These are phyloP conservation scores for Paraconiothyrium brasiliense DNA, from an alignment of 2,329 filamentous ascomycete species.

Conservation along the genomic window DNA sequence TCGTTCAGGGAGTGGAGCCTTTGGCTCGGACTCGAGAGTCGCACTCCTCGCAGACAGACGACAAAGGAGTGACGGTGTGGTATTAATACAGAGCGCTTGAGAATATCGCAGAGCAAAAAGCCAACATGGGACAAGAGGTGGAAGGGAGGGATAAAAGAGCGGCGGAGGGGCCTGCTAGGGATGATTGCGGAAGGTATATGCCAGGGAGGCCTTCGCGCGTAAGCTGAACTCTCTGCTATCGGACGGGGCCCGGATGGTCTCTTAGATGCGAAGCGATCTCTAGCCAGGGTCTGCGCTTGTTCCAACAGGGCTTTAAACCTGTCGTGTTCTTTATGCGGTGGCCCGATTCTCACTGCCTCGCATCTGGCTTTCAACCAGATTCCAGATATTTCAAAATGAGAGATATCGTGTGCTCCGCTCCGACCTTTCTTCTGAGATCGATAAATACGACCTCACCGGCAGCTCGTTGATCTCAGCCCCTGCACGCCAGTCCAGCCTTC, in stretches of 20 bases:
- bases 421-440: too few species aligned
- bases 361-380: background rate
- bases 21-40: background rate
- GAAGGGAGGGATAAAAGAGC: constrained; percentile 7
- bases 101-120: background rate
- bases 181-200: constrained; percentile 9
- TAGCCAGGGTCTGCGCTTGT: background rate
- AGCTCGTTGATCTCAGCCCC: background rate
- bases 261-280: constrained; percentile 1
- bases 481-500: background rate
- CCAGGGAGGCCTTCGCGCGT: constrained; percentile 8
- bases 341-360: background rate
- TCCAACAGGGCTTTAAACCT: background rate
- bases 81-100: background rate
- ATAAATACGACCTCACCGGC: background rate
- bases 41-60: background rate
- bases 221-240: background rate
- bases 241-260: background rate
- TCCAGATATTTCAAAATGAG: background rate
- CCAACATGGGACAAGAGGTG: background rate
- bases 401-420: background rate
- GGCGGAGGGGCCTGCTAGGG: constrained; percentile 10
- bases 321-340: background rate
- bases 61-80: background rate
- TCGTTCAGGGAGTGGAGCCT: background rate